Evolutionary conservation across 768 basidiomycete genomes (phyloP), one percentile per base, ranked within the genome.

Genomic region (Boletus reticulatus): DNA sequence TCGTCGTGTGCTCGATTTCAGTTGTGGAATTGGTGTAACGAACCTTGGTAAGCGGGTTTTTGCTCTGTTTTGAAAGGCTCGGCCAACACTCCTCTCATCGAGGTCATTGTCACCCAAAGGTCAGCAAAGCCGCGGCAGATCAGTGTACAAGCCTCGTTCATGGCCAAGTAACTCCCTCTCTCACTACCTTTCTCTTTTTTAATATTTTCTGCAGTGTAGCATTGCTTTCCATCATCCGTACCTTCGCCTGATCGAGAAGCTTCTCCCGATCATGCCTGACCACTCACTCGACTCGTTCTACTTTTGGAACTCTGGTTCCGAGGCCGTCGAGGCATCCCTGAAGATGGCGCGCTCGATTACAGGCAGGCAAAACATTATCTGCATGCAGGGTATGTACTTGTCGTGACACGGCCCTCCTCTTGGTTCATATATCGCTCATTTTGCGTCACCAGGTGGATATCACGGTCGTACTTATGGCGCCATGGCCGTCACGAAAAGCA

Each of bases 241-340:
- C 72, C 80, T 97, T 19, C 79, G 84, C 48, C 88, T 98, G 63
- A 88, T 98, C 65, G 83, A 96, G 70, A 82, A 81, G 52, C 80
- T 98, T 8, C 74, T 96, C 13, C 91, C 94, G 0, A 74, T 89
- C 55, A 94, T 98, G 94, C 95, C 95, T 3, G 76, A 95, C 73
- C 80, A 85, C 0, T 94, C 93, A 1, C 80, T 98, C 32, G 89
- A 96, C 70, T 92, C 92, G 24, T 98, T 98, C 80, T 97, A 94
- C 82, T 92, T 97, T 74, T 92, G 90, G 89, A 98, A 92, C 76
- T 95, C 94, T 3, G 96, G 96, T 3, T 87, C 92, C 1, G 96
- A 98, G 72, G 96, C 94, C 1, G 81, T 94, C 43, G 95, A 97
- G 73, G 92, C 85, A 1, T 80, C 93, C 4, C 73, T 98, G 59